Conservation (phyloP, 2,329 filamentous ascomycete genomes). For the Cladosporium colombiae region DNA sequence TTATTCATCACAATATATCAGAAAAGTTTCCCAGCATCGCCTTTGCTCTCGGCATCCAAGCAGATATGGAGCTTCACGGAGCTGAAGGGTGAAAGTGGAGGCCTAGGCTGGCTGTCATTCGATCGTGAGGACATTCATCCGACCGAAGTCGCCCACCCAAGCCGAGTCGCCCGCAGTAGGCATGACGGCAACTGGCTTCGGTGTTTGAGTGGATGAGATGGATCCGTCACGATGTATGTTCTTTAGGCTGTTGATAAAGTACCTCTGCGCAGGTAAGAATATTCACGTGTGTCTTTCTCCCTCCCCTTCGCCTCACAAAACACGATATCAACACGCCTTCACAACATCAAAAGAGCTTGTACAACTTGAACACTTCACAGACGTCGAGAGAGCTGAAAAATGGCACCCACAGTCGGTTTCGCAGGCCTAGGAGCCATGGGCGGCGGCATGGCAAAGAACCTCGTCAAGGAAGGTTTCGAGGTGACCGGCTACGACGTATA, state of each 20-base stretch:
- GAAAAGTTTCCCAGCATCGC: background rate
- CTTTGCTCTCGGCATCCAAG: background rate
- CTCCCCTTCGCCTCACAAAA: background rate
- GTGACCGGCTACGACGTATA: conserved; percentile 74
- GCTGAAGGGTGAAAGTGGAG: background rate
- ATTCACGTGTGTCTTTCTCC: background rate
- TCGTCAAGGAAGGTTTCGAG: conserved; percentile 65
- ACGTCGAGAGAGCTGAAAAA: background rate
- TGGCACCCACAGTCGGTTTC: conserved; percentile 46
- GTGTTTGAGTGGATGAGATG: conserved; percentile 7
- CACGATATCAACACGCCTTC: background rate
- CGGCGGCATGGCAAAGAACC: conserved; percentile 76
- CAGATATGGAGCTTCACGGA: background rate
- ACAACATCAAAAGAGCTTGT: background rate
- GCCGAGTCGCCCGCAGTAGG: background rate
- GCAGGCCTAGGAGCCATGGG: conserved; percentile 80
- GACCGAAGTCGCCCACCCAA: background rate
- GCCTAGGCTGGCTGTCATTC: background rate
- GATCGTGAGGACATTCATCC: conserved; percentile 11
- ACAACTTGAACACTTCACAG: background rate
- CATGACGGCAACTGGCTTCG: conserved; percentile 14
- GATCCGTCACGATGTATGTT: conserved; percentile 2
- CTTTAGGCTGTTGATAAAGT: conserved; percentile 12
- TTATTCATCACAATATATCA: too few species aligned
- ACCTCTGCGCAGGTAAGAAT: background rate